A percentile compares a stretch with the other conserved stretches of the same genome.
phyloP scores from a whole-genome alignment of 257 asterid genomes.

The Thymus mandschuricus region DNA sequence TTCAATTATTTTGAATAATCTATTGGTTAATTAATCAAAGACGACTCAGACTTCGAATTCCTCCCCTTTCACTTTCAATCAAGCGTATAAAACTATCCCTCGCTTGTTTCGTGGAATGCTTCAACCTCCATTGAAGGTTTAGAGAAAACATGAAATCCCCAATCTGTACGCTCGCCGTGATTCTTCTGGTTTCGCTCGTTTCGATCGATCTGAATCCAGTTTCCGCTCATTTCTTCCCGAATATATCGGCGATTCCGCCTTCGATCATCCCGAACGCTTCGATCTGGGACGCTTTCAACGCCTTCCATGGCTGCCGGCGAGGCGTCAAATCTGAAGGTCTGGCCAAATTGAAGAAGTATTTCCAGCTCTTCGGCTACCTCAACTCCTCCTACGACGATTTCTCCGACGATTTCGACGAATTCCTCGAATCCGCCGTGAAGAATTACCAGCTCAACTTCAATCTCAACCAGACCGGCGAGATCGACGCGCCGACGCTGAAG shows the following conservation, averaged over 20 bases:
- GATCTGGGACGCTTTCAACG: slow-evolving; percentile 58
- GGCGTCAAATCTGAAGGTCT: slow-evolving; percentile 58
- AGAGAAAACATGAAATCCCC: slow-evolving; percentile 32
- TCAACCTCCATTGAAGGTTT: background rate
- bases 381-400: slow-evolving; percentile 43
- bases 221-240: slow-evolving; percentile 65
- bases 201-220: slow-evolving; percentile 22
- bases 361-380: slow-evolving; percentile 72
- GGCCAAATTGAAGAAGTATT: slow-evolving; percentile 58
- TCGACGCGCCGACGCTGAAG: slow-evolving; percentile 52
- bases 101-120: background rate
- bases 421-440: slow-evolving; percentile 56
- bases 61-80: background rate
- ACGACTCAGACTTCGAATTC: background rate
- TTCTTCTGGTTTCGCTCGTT: slow-evolving; percentile 15
- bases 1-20: background rate
- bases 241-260: slow-evolving; percentile 54
- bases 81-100: background rate
- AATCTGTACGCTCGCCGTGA: background rate
- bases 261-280: slow-evolving; percentile 50
- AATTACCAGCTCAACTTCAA: slow-evolving; percentile 76
- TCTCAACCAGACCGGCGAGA: slow-evolving; percentile 62
- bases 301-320: slow-evolving; percentile 53
- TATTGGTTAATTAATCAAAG: background rate
- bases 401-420: slow-evolving; percentile 68